phyloP scores from a whole-genome alignment of 2,329 filamentous ascomycete species.

The Paraphaeosphaeria sporulosa region DNA sequence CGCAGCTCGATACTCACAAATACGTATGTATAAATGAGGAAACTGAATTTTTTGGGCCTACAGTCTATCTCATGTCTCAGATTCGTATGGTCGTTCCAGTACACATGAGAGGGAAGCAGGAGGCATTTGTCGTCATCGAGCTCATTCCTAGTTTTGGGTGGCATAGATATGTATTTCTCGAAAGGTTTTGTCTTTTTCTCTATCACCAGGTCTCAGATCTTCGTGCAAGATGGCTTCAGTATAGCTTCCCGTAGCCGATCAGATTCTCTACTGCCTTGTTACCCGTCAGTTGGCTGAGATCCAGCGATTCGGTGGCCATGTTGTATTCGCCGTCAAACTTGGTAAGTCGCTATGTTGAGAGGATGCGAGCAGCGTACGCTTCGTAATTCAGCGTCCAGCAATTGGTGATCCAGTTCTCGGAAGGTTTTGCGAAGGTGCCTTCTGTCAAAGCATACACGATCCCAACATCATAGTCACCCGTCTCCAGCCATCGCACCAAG shows the following conservation, averaged over 20 bases:
- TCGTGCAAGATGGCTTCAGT: conserved; percentile 14
- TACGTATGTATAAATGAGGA: background rate
- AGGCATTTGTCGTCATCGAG: conserved; percentile 12
- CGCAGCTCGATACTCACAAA: too few relatives aligned
- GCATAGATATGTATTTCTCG: background rate
- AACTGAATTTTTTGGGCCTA: background rate
- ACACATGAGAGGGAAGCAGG: conserved; percentile 9
- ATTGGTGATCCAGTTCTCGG: background rate
- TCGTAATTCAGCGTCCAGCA: conserved; percentile 11
- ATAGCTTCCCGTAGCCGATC: conserved; percentile 9
- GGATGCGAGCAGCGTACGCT: background rate
- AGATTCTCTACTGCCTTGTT: background rate
- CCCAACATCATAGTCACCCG: background rate
- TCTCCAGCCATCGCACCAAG: background rate
- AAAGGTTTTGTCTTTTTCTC: background rate
- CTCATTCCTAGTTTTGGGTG: background rate
- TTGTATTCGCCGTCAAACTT: conserved; percentile 10
- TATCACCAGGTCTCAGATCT: background rate
- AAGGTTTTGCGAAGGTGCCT: background rate
- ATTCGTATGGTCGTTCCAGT: conserved; percentile 8
- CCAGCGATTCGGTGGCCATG: background rate
- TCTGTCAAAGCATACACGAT: conserved; percentile 8
- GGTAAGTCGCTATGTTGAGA: background rate
- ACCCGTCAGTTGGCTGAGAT: background rate
- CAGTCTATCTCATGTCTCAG: background rate